Conservation (phyloP, 2,329 filamentous ascomycete species). For the Westerdykella aurantiaca region DNA sequence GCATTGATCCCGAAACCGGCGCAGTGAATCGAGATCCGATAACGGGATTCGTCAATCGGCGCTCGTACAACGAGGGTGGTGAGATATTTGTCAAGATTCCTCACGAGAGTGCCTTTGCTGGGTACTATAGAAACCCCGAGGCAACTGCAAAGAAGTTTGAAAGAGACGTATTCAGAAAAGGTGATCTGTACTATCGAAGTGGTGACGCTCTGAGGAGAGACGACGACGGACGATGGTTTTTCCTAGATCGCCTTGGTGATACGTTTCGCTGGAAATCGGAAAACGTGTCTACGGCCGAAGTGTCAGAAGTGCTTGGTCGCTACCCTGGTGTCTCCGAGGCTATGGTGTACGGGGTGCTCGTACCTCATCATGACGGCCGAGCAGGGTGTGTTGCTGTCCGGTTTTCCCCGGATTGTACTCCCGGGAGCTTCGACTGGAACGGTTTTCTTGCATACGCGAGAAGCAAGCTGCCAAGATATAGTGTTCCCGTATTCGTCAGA, state of each 20-base stretch:
- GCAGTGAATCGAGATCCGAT: constrained; percentile 58
- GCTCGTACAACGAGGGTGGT: constrained; percentile 60
- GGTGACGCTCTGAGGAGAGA: constrained; percentile 42
- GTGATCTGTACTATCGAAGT: constrained; percentile 43
- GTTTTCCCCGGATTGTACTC: constrained; percentile 42
- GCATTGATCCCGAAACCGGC: constrained; percentile 61
- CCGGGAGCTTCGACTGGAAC: constrained; percentile 20
- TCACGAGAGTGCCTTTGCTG: constrained; percentile 44
- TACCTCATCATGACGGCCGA: constrained; percentile 47
- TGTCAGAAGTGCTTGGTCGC: constrained; percentile 40
- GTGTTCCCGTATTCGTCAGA: constrained; percentile 66
- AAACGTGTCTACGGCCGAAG: constrained; percentile 45
- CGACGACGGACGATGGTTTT: constrained; percentile 42
- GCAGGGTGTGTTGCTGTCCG: constrained; percentile 51
- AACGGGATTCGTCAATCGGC: constrained; percentile 60
- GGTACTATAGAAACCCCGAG: constrained; percentile 61
- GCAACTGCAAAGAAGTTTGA: constrained; percentile 56
- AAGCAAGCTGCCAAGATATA: constrained; percentile 57
- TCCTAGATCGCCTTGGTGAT: constrained; percentile 43
- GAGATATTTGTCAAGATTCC: constrained; percentile 65
- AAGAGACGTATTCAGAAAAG: constrained; percentile 39
- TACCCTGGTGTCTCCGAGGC: constrained; percentile 40
- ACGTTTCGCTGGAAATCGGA: constrained; percentile 47
- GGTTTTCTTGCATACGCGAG: constrained; percentile 18
- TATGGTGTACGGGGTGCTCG: constrained; percentile 43